Percentiles rank a stretch among this genome's conserved stretches.
phyloP scores from a whole-genome alignment of 345 rosid species.

The Odontarrhena argentea region DNA sequence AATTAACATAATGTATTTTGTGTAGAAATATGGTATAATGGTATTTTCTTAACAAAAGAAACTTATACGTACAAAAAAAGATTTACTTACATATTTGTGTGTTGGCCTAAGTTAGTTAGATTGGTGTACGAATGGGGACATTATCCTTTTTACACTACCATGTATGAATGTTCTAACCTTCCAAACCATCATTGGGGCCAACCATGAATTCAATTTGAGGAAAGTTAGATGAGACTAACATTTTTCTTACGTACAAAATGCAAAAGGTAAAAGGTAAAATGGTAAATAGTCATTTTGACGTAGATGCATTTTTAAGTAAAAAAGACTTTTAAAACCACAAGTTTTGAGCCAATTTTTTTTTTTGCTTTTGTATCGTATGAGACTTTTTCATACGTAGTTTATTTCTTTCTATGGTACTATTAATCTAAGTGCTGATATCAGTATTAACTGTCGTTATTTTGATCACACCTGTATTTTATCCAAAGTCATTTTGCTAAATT shows the following conservation, averaged over 20 bases:
- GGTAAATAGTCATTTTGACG: background rate
- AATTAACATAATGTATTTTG: too few species aligned
- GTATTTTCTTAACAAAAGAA: too few species aligned
- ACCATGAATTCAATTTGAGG: background rate
- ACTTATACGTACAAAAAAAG: too few species aligned
- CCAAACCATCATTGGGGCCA: slow-evolving; percentile 24
- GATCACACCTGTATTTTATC: background rate
- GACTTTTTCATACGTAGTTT: background rate
- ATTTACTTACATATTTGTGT: background rate
- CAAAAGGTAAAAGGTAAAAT: background rate
- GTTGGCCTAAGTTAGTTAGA: background rate
- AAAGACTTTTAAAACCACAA: background rate
- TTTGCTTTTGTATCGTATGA: background rate
- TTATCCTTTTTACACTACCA: background rate
- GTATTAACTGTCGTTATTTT: too few species aligned
- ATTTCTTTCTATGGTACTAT: background rate
- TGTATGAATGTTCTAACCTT: slow-evolving; percentile 22
- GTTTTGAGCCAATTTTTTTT: background rate
- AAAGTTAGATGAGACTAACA: background rate
- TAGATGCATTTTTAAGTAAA: background rate
- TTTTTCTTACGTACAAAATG: background rate
- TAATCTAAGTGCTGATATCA: too few species aligned
- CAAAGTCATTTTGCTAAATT: background rate
- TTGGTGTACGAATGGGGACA: background rate
- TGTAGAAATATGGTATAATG: too few species aligned